Base-by-base conservation (phyloP, 2,329 filamentous ascomycete species). In the Corinectria fuckeliana region DNA sequence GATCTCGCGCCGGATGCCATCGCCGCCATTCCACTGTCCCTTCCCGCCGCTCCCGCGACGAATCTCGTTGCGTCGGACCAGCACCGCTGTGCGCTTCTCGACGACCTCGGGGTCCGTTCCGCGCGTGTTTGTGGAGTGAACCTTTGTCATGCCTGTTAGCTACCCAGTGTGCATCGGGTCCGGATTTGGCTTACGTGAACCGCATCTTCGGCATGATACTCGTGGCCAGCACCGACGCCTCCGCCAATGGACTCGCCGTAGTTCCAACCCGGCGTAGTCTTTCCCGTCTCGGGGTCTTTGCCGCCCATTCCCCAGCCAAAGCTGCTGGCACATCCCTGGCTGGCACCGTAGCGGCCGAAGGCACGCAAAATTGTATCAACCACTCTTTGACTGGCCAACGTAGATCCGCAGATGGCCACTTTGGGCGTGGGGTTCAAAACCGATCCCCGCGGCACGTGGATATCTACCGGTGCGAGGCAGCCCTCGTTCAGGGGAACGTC, bases 201-300 rank as follows among this genome's bases (percentile, higher is more conserved):
- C 23, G 69, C 71, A 28, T 65, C 58, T 41, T 68, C 69, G 10
- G 74, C 75, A 13, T 71, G 51, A 44, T 71, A 67, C 8, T 71
- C 49, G 9, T 68, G 64, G 0, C 73, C 74, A 2, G 74, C 75
- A 13, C 75, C 75, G 4, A 65, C 65, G 1, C 75, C 75, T 16
- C 75, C 75, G 5, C 72, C 71, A 30, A 76, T 69, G 50, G 25
- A 61, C 32, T 61, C 59, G 26, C 59, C 59, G 14, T 61, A 61
- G n/a, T 91, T 91, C 72, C 94, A 95, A 0, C 91, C 91, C 14
- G 72, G 61, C 14, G 61, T 63, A 11, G 58, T 45, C 16, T 55
- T 50, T 5, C 72, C 72, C 1, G 72, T 72, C 3, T 54, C 53
- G 0, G 67, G 59, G 13, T 75, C 67, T n/a, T 58, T 59, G 0